These are phyloP conservation scores for Leccinum subgranulosum DNA, from an alignment of 768 basidiomycete species.

Conservation along the genomic window DNA sequence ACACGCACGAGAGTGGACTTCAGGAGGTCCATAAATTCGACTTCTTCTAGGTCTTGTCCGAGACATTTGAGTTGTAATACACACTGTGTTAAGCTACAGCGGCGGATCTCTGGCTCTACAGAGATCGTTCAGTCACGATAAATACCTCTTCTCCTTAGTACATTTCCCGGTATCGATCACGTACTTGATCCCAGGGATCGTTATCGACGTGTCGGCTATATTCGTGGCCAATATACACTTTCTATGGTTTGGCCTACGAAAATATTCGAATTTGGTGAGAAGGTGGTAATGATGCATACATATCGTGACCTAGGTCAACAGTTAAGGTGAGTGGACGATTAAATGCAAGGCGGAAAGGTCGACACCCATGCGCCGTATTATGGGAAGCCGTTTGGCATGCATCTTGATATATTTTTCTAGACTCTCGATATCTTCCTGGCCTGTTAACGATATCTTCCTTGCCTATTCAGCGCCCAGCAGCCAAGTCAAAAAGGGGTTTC, in stretches of 20 bases:
- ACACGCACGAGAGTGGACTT: conserved; percentile 66
- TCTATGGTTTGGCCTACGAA: conserved; percentile 53
- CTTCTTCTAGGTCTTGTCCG: conserved; percentile 71
- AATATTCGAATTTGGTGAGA: conserved; percentile 80
- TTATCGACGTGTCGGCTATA: conserved; percentile 97
- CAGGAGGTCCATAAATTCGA: conserved; percentile 90
- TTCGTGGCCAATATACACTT: conserved; percentile 97
- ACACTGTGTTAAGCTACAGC: conserved; percentile 80
- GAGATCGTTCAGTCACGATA: conserved; percentile 38
- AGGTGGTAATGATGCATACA: conserved; percentile 82
- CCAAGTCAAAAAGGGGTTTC: background rate
- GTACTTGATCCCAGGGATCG: conserved; percentile 92
- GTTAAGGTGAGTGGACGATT: background rate
- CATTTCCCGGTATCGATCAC: conserved; percentile 96
- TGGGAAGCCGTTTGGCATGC: conserved; percentile 67
- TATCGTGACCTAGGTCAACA: conserved; percentile 54
- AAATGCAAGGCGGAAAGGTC: conserved; percentile 8
- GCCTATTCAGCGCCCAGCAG: conserved; percentile 49
- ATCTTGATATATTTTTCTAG: conserved; percentile 71
- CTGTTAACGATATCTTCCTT: conserved; percentile 86
- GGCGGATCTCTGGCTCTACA: conserved; percentile 85
- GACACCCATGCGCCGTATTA: conserved; percentile 51
- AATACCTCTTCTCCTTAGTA: conserved; percentile 83
- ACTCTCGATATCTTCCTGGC: conserved; percentile 95
- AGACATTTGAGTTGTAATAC: conserved; percentile 85